Evolutionary conservation across 2,329 filamentous ascomycete species (phyloP), one percentile per base, ranked within the genome.

Genomic region (Paramyrothecium roridum): DNA sequence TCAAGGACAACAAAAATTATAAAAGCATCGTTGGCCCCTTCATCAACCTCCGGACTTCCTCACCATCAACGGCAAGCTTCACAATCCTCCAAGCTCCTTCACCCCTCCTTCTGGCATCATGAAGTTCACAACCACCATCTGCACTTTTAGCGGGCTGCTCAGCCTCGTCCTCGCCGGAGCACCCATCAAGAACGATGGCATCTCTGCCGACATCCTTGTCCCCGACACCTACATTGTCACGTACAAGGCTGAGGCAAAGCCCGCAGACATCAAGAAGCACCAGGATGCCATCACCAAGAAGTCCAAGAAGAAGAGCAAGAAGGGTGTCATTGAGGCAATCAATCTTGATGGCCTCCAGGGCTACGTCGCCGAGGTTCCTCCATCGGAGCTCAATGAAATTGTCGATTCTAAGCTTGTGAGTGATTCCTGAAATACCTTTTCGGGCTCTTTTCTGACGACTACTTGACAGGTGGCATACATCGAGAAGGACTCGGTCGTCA

Each of bases 401-500:
- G 20, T 40, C 2, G 20, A 59, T 19, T 59, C 54, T 45, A 37
- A 54, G 7, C 37, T 60, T 22, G 58, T 59, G 0, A 50, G 52
- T 17, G 43, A 37, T 10, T 16, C 33, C 8, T 10, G 16, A 43
- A 43, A 6, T 6, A 16, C 37, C 7, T 17, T 19, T 6, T 19
- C 37, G 16, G 37, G 16, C 26, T 30, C 26, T 30, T 4, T 6
- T 30, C 26, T 30, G 26, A 10, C 21, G 22, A 48, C 20, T 48
- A 6, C 22, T 22, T 26, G 13, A 33, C 33, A 64, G 61, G 69
- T 74, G 47, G 67, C 68, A 3, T 74, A 70, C 57, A 61, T 76
- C 26, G 71, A 76, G 62, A 68, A 69, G 52, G 72, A 77, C 54
- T 65, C 61, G 30, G 54, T 66, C 30, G 64, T 75, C 50, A 64